Percentiles rank a stretch among this genome's conserved stretches.
Conservation (phyloP, 2,329 filamentous ascomycete genomes). For the Ilyonectria destructans region DNA sequence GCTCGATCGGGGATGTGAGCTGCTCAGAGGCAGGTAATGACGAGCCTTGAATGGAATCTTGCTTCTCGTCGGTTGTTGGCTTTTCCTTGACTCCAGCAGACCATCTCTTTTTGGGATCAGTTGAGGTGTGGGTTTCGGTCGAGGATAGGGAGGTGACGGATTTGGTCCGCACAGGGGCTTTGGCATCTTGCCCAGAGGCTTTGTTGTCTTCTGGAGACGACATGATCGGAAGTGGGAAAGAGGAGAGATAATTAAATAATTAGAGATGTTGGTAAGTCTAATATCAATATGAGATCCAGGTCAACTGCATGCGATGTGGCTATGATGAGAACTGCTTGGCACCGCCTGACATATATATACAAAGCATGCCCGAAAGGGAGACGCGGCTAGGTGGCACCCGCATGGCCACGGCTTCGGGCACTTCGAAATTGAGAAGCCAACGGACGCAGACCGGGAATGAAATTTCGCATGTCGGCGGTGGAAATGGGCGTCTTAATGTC, state of each 20-base stretch:
- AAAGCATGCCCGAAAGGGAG: neutral
- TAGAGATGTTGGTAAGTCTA: neutral
- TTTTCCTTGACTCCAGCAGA: slow-evolving; percentile 13
- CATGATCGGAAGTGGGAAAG: slow-evolving; percentile 28
- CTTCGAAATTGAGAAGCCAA: neutral
- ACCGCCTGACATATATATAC: slow-evolving; percentile 8
- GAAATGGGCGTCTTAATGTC: neutral
- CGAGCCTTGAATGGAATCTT: neutral
- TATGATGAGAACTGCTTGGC: slow-evolving; percentile 16
- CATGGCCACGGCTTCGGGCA: neutral
- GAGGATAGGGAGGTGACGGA: slow-evolving; percentile 43
- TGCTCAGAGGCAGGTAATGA: slow-evolving; percentile 6
- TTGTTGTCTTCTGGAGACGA: slow-evolving; percentile 17
- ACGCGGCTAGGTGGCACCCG: neutral
- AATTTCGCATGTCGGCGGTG: neutral
- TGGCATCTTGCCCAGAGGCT: neutral
- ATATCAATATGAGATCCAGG: neutral
- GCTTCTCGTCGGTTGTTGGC: neutral
- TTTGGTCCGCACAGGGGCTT: slow-evolving; percentile 28
- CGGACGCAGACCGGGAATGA: neutral
- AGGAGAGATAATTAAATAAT: neutral
- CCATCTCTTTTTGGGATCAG: neutral
- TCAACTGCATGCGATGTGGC: neutral
- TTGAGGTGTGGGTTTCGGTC: slow-evolving; percentile 25
- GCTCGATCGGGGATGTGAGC: slow-evolving; percentile 25